Evolutionary conservation across 371 early-diverging fungal species (phyloP), one percentile per base, ranked within the genome.

Genomic region (Mucor saturninus): DNA sequence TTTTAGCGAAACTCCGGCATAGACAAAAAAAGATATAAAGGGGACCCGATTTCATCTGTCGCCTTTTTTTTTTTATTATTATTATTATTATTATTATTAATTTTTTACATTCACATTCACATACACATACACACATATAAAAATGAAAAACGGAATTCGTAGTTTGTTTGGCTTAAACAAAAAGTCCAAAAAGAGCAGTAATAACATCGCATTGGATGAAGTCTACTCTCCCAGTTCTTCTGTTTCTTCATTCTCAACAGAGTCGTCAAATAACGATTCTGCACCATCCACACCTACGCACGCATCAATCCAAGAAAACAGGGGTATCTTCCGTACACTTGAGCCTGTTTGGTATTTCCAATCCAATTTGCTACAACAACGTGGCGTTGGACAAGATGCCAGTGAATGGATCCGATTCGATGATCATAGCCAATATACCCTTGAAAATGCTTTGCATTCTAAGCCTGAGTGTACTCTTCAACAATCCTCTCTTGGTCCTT

Each of bases 311-410:
- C 62, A 68, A 28, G 72, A 79, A 21, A 57, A 56, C 10, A 72
- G 76, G 26, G 79, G 79, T 52, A 73, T 79, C 53, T 75, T 79
- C 29, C 79, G 79, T 43, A 79, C 76, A 52, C 53, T 79, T 3
- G 79, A 79, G 21, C 76, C 79, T 35, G 71, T 75, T 2, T 79
- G 79, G 79, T 75, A 73, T 21, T 75, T 67, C 32, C 49, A 67
- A 14, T 39, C 65, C 15, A 62, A 37, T 54, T 54, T 69, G 26
- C 11, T 50, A 7, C n/a, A 60, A 9, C 43, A 35, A 35, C 35
- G 35, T 35, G 35, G 35, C 6, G 35, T 35, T 6, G 35, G 35
- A 35, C 35, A 61, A 10, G 30, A 64, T 45, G 10, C 32, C 29
- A 26, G 52, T 38, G 69, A 65, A 50, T 79, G 79, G 79, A 48